Percentiles rank a stretch among this genome's conserved stretches.
These are phyloP conservation scores for Phytopythium litorale DNA, from an alignment of 352 stramenopile species.

Conservation along the genomic window DNA sequence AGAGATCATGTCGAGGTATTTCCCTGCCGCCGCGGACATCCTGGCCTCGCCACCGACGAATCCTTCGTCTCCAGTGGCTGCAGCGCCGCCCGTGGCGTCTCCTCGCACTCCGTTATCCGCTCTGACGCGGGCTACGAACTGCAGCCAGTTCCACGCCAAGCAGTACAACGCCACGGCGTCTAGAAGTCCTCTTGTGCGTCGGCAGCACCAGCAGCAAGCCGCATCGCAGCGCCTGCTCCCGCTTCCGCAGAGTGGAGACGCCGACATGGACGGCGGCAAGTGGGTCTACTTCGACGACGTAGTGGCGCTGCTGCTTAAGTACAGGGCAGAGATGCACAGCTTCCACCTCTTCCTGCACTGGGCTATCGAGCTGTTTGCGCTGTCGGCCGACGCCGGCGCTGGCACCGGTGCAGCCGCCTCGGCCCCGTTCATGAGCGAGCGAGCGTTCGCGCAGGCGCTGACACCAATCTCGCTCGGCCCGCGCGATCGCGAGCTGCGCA, in stretches of 20 bases:
- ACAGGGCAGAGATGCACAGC: slow-evolving; percentile 53
- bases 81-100: slow-evolving; percentile 1
- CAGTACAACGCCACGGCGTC: slow-evolving; percentile 43
- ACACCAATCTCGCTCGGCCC: slow-evolving; percentile 40
- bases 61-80: slow-evolving; percentile 3
- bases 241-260: slow-evolving; percentile 2
- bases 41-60: background rate
- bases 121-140: slow-evolving; percentile 41
- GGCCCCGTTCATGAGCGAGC: slow-evolving; percentile 37
- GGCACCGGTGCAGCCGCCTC: background rate
- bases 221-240: slow-evolving; percentile 5
- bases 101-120: slow-evolving; percentile 9
- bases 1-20: slow-evolving; percentile 39
- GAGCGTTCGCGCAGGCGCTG: slow-evolving; percentile 40
- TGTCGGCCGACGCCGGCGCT: slow-evolving; percentile 12
- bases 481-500: slow-evolving; percentile 46
- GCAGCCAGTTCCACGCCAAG: slow-evolving; percentile 56
- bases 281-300: slow-evolving; percentile 65
- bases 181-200: slow-evolving; percentile 42
- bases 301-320: slow-evolving; percentile 53
- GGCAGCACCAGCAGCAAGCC: slow-evolving; percentile 13
- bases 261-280: slow-evolving; percentile 5
- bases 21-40: slow-evolving; percentile 17
- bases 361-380: slow-evolving; percentile 47
- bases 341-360: slow-evolving; percentile 63